Conservation (phyloP, 768 basidiomycete genomes). For the Boletus tylopilopsis region DNA sequence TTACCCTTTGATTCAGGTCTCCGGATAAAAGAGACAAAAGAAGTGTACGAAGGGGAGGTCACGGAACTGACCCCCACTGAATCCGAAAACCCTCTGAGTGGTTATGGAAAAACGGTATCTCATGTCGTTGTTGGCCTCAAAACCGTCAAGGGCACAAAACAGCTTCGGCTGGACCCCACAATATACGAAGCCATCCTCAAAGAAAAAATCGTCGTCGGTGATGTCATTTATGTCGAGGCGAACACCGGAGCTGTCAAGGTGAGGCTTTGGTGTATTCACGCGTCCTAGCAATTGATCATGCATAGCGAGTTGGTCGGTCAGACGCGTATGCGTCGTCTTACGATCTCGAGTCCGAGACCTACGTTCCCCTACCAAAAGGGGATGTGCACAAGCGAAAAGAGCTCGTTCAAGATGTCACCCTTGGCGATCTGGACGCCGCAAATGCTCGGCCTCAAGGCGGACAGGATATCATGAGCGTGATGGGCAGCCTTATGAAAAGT, state of each 20-base stretch:
- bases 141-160: constrained; percentile 90
- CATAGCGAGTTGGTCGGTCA: constrained; percentile 88
- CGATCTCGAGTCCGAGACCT: constrained; percentile 97
- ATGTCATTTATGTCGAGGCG: constrained; percentile 93
- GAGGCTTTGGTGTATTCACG: constrained; percentile 14
- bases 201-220: constrained; percentile 94
- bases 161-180: constrained; percentile 87
- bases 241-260: constrained; percentile 96
- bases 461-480: constrained; percentile 98
- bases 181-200: constrained; percentile 98
- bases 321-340: constrained; percentile 98
- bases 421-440: constrained; percentile 94
- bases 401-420: constrained; percentile 90
- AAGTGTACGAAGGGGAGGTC: constrained; percentile 98
- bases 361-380: constrained; percentile 95
- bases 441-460: constrained; percentile 96
- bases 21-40: constrained; percentile 98
- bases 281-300: neutral
- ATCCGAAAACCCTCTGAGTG: constrained; percentile 94
- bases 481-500: constrained; percentile 88
- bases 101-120: constrained; percentile 98
- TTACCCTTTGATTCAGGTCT: constrained; percentile 45
- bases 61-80: constrained; percentile 96
- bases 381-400: constrained; percentile 97
- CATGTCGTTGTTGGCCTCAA: constrained; percentile 96